A percentile compares a stretch with the other conserved stretches of the same genome.
Evolutionary conservation across 202 grass and related monocot species (phyloP).

Genomic region (Setaria italica): DNA sequence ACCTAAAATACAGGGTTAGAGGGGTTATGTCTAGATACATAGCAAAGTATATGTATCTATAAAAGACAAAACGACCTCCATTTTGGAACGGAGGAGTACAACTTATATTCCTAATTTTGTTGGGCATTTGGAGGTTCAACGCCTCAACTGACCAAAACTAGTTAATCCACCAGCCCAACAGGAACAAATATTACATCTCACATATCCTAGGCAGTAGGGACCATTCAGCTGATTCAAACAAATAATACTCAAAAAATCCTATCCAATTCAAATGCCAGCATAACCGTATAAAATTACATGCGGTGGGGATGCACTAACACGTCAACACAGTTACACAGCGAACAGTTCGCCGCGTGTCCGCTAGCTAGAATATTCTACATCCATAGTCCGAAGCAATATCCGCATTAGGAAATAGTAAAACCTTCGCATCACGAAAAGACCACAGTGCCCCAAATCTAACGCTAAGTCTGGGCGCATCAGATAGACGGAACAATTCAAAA

Average conservation of each 20-base stretch:
- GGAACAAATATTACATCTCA: background rate
- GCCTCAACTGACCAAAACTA: background rate
- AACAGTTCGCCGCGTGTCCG: background rate
- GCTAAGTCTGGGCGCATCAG: background rate
- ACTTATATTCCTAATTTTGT: background rate
- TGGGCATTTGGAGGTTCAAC: background rate
- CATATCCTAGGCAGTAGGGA: background rate
- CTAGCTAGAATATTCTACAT: slow-evolving; percentile 28
- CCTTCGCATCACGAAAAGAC: slow-evolving; percentile 13
- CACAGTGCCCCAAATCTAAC: slow-evolving; percentile 36
- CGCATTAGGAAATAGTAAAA: background rate
- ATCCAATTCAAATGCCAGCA: background rate
- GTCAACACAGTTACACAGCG: background rate
- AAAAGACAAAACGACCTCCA: too few species aligned
- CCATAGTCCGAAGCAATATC: slow-evolving; percentile 4
- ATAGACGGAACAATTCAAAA: slow-evolving; percentile 28
- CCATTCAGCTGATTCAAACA: slow-evolving; percentile 23
- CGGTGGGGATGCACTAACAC: background rate
- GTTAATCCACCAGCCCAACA: background rate
- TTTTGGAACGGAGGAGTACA: background rate
- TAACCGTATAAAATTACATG: background rate
- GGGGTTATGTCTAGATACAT: too few species aligned
- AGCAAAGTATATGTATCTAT: too few species aligned
- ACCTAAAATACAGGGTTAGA: too few species aligned
- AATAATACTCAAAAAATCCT: background rate